Evolutionary conservation across 73 alveolate genomes (phyloP).

Genomic region (Halteria grandinella): DNA sequence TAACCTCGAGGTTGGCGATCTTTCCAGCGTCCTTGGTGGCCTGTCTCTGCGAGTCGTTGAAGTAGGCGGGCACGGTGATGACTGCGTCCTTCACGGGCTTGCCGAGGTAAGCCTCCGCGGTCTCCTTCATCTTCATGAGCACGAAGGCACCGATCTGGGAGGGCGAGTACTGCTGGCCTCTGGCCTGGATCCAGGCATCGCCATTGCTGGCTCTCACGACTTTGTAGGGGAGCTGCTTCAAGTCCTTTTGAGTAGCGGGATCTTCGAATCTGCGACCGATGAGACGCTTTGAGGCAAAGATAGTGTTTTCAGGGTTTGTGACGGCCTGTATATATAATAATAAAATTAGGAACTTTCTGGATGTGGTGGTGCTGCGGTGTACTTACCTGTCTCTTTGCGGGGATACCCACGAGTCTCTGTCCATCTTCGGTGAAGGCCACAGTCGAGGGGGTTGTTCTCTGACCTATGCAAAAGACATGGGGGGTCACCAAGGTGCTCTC

Average conservation of each 20-base stretch:
- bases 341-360: background rate
- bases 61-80: conserved; percentile 97
- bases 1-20: conserved; percentile 91
- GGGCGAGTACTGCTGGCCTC: conserved; percentile 75
- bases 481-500: conserved; percentile 5
- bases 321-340: conserved; percentile 70
- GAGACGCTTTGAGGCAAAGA: conserved; percentile 92
- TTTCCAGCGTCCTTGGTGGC: conserved; percentile 98
- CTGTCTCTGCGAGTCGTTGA: conserved; percentile 95
- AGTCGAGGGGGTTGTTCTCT: conserved; percentile 98
- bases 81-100: conserved; percentile 85
- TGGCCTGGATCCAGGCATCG: conserved; percentile 95
- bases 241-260: conserved; percentile 83
- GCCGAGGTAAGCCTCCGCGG: conserved; percentile 92
- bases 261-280: conserved; percentile 93
- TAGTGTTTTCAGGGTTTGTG: conserved; percentile 92
- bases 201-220: conserved; percentile 88
- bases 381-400: conserved; percentile 88
- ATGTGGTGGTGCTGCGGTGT: background rate
- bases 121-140: conserved; percentile 85
- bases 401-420: conserved; percentile 85
- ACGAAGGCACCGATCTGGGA: conserved; percentile 86
- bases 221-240: conserved; percentile 80
- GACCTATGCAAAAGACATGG: conserved; percentile 40
- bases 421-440: conserved; percentile 93